These are phyloP conservation scores for Udeniomyces megalosporus DNA, from an alignment of 768 basidiomycete species.

Conservation along the genomic window DNA sequence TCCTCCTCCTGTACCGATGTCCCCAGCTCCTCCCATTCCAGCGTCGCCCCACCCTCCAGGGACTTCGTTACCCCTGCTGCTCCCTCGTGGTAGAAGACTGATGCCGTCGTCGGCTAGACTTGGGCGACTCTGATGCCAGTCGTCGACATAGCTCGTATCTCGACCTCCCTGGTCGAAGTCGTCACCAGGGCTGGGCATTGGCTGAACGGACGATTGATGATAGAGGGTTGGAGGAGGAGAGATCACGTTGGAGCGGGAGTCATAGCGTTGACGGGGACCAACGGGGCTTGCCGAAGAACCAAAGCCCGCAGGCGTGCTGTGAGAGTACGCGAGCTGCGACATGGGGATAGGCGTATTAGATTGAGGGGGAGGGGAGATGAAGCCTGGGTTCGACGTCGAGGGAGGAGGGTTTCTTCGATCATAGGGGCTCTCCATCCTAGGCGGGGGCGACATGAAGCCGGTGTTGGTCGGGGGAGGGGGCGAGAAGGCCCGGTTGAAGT, in stretches of 20 bases:
- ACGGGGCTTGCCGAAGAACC: not conserved
- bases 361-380: not conserved
- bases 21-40: not conserved
- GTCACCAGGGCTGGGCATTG: not conserved
- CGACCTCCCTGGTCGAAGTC: not conserved
- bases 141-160: not conserved
- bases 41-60: not conserved
- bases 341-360: not conserved
- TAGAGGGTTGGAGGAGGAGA: not conserved
- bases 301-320: not conserved
- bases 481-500: not conserved
- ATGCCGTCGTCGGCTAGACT: not conserved
- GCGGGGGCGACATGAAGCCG: not conserved
- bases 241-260: not conserved
- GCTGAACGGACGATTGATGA: not conserved
- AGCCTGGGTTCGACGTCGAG: not conserved
- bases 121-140: slow-evolving; percentile 4
- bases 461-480: not conserved
- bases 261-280: slow-evolving; percentile 4
- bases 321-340: not conserved
- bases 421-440: not conserved
- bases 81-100: not conserved
- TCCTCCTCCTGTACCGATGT: not conserved
- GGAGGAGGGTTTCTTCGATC: not conserved
- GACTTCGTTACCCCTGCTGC: not conserved